These are phyloP conservation scores for Candida buenavistaensis DNA, from an alignment of 1,139 yeast species.

Conservation along the genomic window DNA sequence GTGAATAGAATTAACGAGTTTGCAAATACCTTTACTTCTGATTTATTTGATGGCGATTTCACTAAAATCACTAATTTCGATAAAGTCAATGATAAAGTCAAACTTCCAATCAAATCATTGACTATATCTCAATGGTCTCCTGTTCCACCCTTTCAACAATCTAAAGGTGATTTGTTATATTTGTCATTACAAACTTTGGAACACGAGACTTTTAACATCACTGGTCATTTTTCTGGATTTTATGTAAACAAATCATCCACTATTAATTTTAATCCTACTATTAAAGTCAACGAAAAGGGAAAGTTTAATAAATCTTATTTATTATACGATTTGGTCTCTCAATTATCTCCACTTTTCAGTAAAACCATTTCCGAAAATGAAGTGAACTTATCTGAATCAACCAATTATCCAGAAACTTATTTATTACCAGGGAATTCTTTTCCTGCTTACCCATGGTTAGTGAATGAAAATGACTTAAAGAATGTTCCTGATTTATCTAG, in stretches of 20 bases:
- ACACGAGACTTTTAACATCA: slow-evolving; percentile 74
- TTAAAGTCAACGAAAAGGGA: slow-evolving; percentile 43
- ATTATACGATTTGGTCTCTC: slow-evolving; percentile 51
- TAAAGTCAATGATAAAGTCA: slow-evolving; percentile 24
- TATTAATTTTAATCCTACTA: slow-evolving; percentile 66
- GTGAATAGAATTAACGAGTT: slow-evolving; percentile 16
- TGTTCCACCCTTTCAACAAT: slow-evolving; percentile 62
- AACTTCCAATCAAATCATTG: slow-evolving; percentile 52
- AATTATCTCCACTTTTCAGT: slow-evolving; percentile 55
- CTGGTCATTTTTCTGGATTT: slow-evolving; percentile 79
- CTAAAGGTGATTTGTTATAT: slow-evolving; percentile 80
- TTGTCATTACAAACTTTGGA: slow-evolving; percentile 76
- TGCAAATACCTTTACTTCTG: slow-evolving; percentile 15
- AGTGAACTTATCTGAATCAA: slow-evolving; percentile 41
- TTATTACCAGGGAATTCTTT: slow-evolving; percentile 60
- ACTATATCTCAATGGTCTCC: slow-evolving; percentile 86
- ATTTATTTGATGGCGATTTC: slow-evolving; percentile 11
- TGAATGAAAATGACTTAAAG: slow-evolving; percentile 28
- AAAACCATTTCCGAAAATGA: slow-evolving; percentile 41
- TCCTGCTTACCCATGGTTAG: slow-evolving; percentile 78
- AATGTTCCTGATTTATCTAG: slow-evolving; percentile 60
- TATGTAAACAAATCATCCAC: slow-evolving; percentile 69
- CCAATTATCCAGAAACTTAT: slow-evolving; percentile 56
- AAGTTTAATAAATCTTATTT: slow-evolving; percentile 42
- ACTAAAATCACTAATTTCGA: slow-evolving; percentile 18